Base-by-base conservation (phyloP, 2,329 filamentous ascomycete genomes). In the Coniochaeta prunicola region DNA sequence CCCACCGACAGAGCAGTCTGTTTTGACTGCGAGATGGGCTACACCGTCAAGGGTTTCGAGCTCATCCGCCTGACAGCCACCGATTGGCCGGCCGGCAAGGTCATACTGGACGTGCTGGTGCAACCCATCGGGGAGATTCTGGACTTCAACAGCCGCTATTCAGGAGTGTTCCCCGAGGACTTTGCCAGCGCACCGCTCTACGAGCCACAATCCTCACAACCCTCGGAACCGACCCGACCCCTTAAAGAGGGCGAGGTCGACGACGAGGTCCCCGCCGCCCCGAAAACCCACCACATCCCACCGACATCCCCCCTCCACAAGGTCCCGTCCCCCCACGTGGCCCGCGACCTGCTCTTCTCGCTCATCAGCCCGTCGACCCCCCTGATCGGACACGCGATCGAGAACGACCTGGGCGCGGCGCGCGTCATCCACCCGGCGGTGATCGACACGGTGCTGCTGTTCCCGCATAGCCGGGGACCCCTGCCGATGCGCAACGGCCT, bases 21-120 rank as follows among this genome's bases (percentile, higher is more conserved):
- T 63, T 93, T 99, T 67, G 94, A 99, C 71, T 97, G 94, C 67
- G 94, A 99, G 70, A 99, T 99, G 94, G 91, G 90, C 4, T 97
- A 96, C 69, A 99, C 96, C 0, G 90, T 90, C 0, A 74, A 88
- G 56, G 94, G 96, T 0, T 77, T 97, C 63, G 94, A 99, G 71
- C 81, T 99, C 19, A 87, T 97, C 59, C 90, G 94, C 9, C 74
- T 99, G 3, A 97, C 94, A 0, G 92, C 90, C 5, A 88, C 93
- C 3, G 85, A 88, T 10, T 99, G 94, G 92, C 93, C 93, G 0
- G 77, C 80, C 9, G 89, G 90, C 21, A 82, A 86, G 57, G 80
- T 82, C 57, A 73, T 99, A 0, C 76, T 97, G 5, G 94, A 99
- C 68, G 81, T 96, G 0, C 81, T 97, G 0, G 92, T 97, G 8